These are phyloP conservation scores for Podosphaera fusca DNA, from an alignment of 2,329 filamentous ascomycete species.

Conservation along the genomic window DNA sequence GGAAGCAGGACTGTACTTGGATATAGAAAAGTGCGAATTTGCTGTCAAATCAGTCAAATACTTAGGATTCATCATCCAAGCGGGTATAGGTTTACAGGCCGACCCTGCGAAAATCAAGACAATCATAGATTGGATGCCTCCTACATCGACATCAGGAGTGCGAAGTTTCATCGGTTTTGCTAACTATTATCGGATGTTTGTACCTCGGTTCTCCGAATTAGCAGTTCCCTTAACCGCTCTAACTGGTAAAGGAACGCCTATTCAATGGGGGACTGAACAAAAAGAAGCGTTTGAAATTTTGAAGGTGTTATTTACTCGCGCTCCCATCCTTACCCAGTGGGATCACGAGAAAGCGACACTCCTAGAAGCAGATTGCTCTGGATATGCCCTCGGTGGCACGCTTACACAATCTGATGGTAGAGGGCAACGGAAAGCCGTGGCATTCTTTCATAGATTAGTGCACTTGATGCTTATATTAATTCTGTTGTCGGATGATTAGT, in stretches of 20 bases:
- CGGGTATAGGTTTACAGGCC: not conserved
- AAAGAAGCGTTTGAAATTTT: not conserved
- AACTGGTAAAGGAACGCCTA: not conserved
- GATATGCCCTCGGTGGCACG: not conserved
- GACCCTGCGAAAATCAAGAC: not conserved
- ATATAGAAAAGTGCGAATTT: constrained; percentile 3
- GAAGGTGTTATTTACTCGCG: not conserved
- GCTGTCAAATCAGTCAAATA: not conserved
- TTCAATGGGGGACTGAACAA: not conserved
- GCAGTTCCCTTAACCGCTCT: not conserved
- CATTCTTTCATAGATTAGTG: too few species aligned
- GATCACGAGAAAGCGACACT: not conserved
- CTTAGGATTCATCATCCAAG: not conserved
- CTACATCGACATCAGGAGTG: not conserved
- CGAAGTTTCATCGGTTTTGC: not conserved
- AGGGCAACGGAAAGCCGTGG: too few species aligned
- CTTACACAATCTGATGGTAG: not conserved
- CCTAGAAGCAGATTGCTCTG: not conserved
- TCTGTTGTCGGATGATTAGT: too few species aligned
- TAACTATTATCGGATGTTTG: not conserved
- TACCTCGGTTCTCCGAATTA: not conserved
- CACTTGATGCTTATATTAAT: too few species aligned
- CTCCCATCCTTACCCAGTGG: not conserved
- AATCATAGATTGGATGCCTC: not conserved
- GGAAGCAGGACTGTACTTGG: not conserved